Evolutionary conservation across 2,329 filamentous ascomycete species (phyloP).

Genomic region (Juglanconis oblonga): DNA sequence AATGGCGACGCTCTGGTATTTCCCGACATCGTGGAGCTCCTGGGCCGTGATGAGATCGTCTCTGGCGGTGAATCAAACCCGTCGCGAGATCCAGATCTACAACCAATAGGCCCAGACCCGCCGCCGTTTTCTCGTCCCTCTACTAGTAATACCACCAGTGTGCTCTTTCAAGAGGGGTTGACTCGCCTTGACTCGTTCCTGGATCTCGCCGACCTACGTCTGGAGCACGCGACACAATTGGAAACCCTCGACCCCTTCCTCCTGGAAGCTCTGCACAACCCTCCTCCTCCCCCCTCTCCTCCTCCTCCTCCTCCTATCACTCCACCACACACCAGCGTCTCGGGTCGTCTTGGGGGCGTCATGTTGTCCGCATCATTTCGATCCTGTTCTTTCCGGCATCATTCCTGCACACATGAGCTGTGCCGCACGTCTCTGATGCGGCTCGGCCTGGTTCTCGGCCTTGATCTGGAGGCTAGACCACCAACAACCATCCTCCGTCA

Average conservation of each 20-base stretch:
- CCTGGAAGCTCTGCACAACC: no score
- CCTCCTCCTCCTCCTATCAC: no score
- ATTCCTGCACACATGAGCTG: background rate
- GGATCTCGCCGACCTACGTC: constrained; percentile 4
- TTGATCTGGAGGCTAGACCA: background rate
- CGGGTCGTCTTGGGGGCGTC: no score
- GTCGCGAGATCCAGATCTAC: constrained; percentile 13
- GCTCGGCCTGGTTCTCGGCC: background rate
- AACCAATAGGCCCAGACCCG: constrained; percentile 9
- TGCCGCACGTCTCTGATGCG: background rate
- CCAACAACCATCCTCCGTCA: background rate
- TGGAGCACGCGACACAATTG: constrained; percentile 1
- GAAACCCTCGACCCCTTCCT: background rate
- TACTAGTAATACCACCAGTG: background rate
- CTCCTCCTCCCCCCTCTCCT: no score
- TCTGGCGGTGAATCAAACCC: constrained; percentile 7
- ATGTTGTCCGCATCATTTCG: background rate
- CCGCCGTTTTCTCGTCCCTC: constrained; percentile 3
- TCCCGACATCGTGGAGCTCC: constrained; percentile 6
- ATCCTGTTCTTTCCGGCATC: background rate
- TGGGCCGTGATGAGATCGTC: constrained; percentile 5
- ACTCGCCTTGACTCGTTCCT: constrained; percentile 8
- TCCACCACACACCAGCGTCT: no score
- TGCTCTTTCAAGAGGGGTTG: constrained; percentile 1
- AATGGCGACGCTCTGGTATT: constrained; percentile 1